Base-by-base conservation (phyloP, 441 rosid species). In the Mallotus japonicus region DNA sequence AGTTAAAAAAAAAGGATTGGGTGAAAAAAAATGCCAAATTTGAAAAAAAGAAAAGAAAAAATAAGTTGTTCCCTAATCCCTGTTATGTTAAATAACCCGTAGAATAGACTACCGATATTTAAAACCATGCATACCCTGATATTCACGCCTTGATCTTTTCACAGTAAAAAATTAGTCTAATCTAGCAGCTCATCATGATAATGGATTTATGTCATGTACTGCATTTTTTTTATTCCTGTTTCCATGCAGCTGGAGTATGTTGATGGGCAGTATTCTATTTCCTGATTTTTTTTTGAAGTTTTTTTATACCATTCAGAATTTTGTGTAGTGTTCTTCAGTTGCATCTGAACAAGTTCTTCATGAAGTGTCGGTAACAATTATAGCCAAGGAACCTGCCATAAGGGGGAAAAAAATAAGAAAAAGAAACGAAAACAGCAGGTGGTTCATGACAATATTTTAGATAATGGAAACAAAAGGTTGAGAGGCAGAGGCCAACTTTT, bases 231-330 rank as follows among this genome's bases (percentile, higher is more conserved):
- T 1, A n/a, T 37, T 42, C n/a, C 22, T 70, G 8, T 40, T 19
- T 32, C 71, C 71, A 54, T 62, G 47, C 22, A 34, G 62, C 28
- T 69, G 28, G 28, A 28, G 73, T 55, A 57, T 46, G 32, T 46
- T 44, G 64, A 58, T 42, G 55, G 54, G 64, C 17, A 63, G 15
- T 19, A 37, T 55, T 50, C 59, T 54, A 55, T 10, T 40, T 65
- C 42, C 8, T 53, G 9, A 19, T 14, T 40, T 17, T 40, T 42
- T 44, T 8, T 7, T 6, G 15, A 8, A 10, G 1, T 44, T 42
- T 60, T 19, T 67, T 17, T 5, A 42, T 5, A 42, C 10, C 9
- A 8, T 44, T 44, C 40, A 37, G 40, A 37, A 44, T 3, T 44
- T 10, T 32, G 68, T 19, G n/a, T 14, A 47, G 22, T 49, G 40